These are phyloP conservation scores for Senna siamea DNA, from an alignment of 306 rosid species.

Conservation along the genomic window DNA sequence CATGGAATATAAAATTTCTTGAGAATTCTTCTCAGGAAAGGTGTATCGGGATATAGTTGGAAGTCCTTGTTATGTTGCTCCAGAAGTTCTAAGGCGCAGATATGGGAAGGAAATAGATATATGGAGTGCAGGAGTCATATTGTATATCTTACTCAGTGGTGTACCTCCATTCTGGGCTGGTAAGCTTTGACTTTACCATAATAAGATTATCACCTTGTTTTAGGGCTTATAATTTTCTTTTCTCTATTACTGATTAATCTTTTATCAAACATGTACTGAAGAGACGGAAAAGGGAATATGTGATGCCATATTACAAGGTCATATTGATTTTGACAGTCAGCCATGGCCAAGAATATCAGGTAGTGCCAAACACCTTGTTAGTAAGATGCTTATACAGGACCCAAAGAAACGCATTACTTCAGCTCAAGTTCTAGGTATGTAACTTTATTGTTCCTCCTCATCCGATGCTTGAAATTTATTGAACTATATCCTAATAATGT, in stretches of 20 bases:
- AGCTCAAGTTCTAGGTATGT: slow-evolving; percentile 76
- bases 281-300: slow-evolving; percentile 90
- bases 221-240: not conserved
- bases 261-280: slow-evolving; percentile 38
- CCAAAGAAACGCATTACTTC: slow-evolving; percentile 82
- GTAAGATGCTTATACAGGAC: slow-evolving; percentile 76
- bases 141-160: slow-evolving; percentile 82
- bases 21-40: slow-evolving; percentile 65
- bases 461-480: not conserved
- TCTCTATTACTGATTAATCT: slow-evolving; percentile 15
- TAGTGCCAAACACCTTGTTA: slow-evolving; percentile 86
- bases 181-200: slow-evolving; percentile 35
- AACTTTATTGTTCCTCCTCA: slow-evolving; percentile 2
- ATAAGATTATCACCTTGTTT: slow-evolving; percentile 10
- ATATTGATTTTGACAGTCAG: slow-evolving; percentile 70
- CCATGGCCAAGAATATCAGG: slow-evolving; percentile 89
- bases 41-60: slow-evolving; percentile 78
- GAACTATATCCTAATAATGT: not conserved
- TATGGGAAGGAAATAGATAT: slow-evolving; percentile 85
- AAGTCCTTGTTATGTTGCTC: slow-evolving; percentile 90
- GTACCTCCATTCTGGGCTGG: slow-evolving; percentile 99
- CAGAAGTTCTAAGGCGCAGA: slow-evolving; percentile 74
- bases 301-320: slow-evolving; percentile 76
- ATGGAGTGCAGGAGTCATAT: slow-evolving; percentile 89
- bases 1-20: not conserved